Conservation (phyloP, 78 protist genomes). For the Emiliania huxleyi region DNA sequence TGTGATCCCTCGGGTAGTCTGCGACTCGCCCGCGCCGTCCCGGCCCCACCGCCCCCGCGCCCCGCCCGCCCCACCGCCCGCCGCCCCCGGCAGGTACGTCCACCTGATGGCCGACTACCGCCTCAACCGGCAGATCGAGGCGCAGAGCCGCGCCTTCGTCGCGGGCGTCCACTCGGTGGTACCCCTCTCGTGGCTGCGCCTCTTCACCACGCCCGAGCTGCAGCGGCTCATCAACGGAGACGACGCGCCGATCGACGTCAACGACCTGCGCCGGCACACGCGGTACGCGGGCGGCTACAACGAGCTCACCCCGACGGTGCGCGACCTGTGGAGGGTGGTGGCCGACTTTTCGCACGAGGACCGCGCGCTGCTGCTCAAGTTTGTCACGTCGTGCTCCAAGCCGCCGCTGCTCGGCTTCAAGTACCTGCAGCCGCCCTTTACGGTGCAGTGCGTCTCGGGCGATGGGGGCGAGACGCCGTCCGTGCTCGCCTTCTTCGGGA, state of each 20-base stretch:
- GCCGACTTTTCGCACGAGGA: not conserved
- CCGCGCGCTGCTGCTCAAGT: slow-evolving; percentile 5
- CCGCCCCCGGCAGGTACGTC: not conserved
- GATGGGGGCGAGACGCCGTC: not conserved
- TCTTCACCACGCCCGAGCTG: not conserved
- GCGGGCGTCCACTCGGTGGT: not conserved
- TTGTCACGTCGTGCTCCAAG: slow-evolving; percentile 20
- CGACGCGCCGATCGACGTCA: slow-evolving; percentile 40
- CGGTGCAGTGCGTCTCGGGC: not conserved
- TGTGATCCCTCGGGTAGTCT: not conserved
- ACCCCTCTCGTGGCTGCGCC: not conserved
- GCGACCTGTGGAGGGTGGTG: slow-evolving; percentile 30
- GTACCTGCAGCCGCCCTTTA: slow-evolving; percentile 2
- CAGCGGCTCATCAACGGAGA: not conserved
- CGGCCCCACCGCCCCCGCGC: not conserved
- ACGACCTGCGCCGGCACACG: slow-evolving; percentile 36
- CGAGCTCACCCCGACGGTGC: slow-evolving; percentile 7
- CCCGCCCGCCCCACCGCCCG: not conserved
- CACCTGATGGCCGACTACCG: slow-evolving; percentile 26
- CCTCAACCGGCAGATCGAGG: slow-evolving; percentile 9
- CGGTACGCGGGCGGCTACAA: not conserved
- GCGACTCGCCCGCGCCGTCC: not conserved
- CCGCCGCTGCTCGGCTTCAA: slow-evolving; percentile 39
- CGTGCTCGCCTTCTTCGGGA: not conserved
- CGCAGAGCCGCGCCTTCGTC: not conserved